A percentile compares a stretch with the other conserved stretches of the same genome.
Conservation (phyloP, 2,329 filamentous ascomycete species). For the Fusarium praegraminearum region DNA sequence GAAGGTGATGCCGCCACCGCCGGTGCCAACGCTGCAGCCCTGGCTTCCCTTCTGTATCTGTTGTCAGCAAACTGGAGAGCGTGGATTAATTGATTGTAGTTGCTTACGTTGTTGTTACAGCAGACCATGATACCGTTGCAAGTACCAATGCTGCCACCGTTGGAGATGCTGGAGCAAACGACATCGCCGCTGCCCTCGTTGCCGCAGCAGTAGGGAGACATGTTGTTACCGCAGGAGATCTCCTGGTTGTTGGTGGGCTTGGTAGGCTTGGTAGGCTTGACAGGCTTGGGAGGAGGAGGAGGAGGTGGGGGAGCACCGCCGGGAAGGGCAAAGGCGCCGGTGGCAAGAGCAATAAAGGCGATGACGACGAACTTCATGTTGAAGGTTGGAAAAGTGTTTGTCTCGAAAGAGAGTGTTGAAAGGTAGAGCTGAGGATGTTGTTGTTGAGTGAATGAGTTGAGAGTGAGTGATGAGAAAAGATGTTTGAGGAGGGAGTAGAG, state of each 20-base stretch:
- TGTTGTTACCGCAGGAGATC: background rate
- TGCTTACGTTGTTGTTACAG: constrained; percentile 19
- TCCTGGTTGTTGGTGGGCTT: background rate
- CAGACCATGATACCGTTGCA: constrained; percentile 20
- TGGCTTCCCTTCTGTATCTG: background rate
- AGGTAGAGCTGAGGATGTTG: constrained; percentile 4
- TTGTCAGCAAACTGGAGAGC: background rate
- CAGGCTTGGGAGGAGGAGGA: background rate
- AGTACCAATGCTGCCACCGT: background rate
- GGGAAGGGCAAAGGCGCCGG: constrained; percentile 28
- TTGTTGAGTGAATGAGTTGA: constrained; percentile 15
- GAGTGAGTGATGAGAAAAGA: constrained; percentile 25
- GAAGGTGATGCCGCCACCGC: background rate
- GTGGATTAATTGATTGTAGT: fast-evolving
- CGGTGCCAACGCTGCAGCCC: background rate
- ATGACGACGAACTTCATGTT: constrained; percentile 31
- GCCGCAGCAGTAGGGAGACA: constrained; percentile 23
- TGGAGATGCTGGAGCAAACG: background rate
- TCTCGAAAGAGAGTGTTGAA: constrained; percentile 20
- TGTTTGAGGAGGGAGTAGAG: background rate
- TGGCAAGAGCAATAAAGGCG: constrained; percentile 14
- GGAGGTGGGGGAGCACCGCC: background rate
- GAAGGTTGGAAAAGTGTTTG: constrained; percentile 10
- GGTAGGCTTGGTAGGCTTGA: background rate
- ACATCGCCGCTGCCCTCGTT: background rate